Percentiles rank a stretch among this genome's conserved stretches.
phyloP scores from a whole-genome alignment of 306 rosid genomes.

The Cucurbita moschata region DNA sequence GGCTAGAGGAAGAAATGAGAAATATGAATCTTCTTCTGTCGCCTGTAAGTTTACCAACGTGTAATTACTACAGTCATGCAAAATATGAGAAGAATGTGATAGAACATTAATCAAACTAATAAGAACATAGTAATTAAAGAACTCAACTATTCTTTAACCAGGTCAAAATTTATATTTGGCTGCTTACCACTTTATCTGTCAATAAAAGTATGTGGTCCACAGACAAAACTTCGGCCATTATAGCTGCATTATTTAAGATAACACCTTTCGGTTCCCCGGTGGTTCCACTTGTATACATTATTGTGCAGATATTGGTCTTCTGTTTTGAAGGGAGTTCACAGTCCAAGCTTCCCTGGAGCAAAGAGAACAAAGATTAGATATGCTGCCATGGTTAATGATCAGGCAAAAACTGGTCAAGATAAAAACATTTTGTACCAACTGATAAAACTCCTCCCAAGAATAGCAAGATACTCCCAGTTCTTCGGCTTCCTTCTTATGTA shows the following conservation, averaged over 20 bases:
- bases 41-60: constrained; percentile 25
- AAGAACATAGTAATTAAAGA: not conserved
- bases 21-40: constrained; percentile 63
- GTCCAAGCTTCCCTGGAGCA: constrained; percentile 41
- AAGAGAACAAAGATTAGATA: not conserved
- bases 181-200: constrained; percentile 61
- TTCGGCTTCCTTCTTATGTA: constrained; percentile 75
- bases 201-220: constrained; percentile 45
- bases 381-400: not conserved
- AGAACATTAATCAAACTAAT: not conserved
- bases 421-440: constrained; percentile 32
- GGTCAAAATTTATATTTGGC: not conserved
- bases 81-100: not conserved
- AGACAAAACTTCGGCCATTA: constrained; percentile 62
- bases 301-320: constrained; percentile 48
- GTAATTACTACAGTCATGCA: not conserved
- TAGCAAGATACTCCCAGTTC: constrained; percentile 58
- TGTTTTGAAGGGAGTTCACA: constrained; percentile 45
- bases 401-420: not conserved
- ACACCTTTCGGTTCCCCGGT: constrained; percentile 98
- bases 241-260: constrained; percentile 52
- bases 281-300: constrained; percentile 96
- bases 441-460: constrained; percentile 74
- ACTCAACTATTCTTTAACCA: not conserved
- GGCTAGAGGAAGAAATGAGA: constrained; percentile 80